phyloP scores from a whole-genome alignment of 2,329 filamentous ascomycete genomes.

The Cladosporium colombiae region DNA sequence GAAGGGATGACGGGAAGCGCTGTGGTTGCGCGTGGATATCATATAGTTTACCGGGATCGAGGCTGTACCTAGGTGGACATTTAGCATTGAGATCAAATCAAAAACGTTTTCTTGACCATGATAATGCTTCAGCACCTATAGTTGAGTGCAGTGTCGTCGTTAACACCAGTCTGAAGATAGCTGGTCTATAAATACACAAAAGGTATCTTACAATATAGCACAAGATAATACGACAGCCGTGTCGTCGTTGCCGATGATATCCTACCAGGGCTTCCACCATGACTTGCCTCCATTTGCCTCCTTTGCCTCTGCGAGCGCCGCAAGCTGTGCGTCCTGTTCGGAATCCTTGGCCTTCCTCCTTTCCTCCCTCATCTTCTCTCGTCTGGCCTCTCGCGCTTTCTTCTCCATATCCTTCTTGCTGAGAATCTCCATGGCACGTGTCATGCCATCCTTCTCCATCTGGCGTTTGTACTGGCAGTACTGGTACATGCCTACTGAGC shows the following conservation, averaged over 20 bases:
- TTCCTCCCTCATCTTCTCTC: constrained; percentile 42
- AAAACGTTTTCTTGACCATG: background rate
- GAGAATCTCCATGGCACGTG: constrained; percentile 79
- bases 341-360: constrained; percentile 46
- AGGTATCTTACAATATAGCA: constrained; percentile 3
- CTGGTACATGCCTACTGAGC: constrained; percentile 74
- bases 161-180: background rate
- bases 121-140: background rate
- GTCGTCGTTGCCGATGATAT: too few species aligned
- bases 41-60: background rate
- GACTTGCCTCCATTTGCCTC: constrained; percentile 29
- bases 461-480: constrained; percentile 76
- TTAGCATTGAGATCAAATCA: background rate
- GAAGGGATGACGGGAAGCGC: background rate
- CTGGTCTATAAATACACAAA: constrained; percentile 2
- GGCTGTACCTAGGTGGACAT: background rate
- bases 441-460: constrained; percentile 80
- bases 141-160: background rate
- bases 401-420: constrained; percentile 67
- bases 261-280: constrained; percentile 41
- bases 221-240: background rate
- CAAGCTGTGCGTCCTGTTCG: constrained; percentile 42
- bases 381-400: constrained; percentile 53
- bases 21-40: background rate
- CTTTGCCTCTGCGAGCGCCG: constrained; percentile 30